Base-by-base conservation (phyloP, 805 yeast genomes). In the Pichia cephalocereana region DNA sequence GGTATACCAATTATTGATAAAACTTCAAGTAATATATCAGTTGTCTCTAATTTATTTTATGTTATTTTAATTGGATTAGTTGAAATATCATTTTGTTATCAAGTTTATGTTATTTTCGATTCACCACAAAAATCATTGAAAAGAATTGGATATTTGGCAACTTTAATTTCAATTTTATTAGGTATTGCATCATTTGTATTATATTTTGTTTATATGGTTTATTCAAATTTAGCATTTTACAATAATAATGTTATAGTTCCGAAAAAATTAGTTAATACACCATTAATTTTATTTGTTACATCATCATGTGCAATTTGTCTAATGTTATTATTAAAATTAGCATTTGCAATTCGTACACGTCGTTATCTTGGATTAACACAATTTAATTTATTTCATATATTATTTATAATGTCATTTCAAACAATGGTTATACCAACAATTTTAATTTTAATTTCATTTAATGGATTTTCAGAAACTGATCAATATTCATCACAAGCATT, bases 341-440 rank as follows among this genome's bases (percentile, higher is more conserved):
- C 72, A 27, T 47, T 76, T 42, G 96, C 96, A 0, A 75, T 87
- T 27, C 72, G 80, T 49, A 75, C 87, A 6, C 76, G 99, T 63
- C 72, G 88, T 46, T 76, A 69, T 52, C 63, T 90, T 44, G 99
- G 99, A 0, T 69, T 88, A 50, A 79, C 74, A 59, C 96, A 87
- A 61, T 87, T 90, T 59, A 90, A 83, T 52, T 80, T 86, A 27
- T 78, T 86, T 62, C 96, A 88, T 62, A 79, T 89, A 36, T 66
- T 93, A 41, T 66, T 87, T 50, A 83, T 90, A 47, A 86, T 86
- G 91, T 70, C 87, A 0, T 66, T 79, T 14, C 98, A 93, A 64
- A 81, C 96, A 0, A 76, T 90, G 74, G 63, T 89, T 10, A 67
- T 87, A 18, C 97, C 98, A 3, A 77, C 93, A 0, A 64, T 82